These are phyloP conservation scores for Curvularia sp. DNA, from an alignment of 2,329 filamentous ascomycete species.

Conservation along the genomic window DNA sequence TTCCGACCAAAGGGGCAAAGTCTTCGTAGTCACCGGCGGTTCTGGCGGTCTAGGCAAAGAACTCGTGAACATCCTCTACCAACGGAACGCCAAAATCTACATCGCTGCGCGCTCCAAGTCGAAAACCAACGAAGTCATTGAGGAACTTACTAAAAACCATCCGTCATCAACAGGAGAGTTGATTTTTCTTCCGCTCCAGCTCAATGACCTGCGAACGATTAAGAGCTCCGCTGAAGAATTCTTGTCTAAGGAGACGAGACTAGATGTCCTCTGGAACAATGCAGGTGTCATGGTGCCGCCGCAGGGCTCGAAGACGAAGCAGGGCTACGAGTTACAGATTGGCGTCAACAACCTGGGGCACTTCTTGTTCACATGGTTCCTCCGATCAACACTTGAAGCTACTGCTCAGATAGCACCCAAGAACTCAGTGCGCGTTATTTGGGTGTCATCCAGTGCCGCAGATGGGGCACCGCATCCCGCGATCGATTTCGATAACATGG, in stretches of 20 bases:
- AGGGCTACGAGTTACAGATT: conserved; percentile 43
- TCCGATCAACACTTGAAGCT: conserved; percentile 48
- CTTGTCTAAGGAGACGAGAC: conserved; percentile 45
- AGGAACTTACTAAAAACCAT: too few relatives aligned
- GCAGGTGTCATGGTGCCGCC: conserved; percentile 46
- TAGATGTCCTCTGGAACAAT: conserved; percentile 54
- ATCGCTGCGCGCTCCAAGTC: too few relatives aligned
- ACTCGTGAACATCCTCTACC: too few relatives aligned
- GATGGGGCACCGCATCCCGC: conserved; percentile 23
- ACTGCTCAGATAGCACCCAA: too few relatives aligned
- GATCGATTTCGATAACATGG: conserved; percentile 27
- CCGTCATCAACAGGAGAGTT: too few relatives aligned
- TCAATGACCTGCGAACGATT: conserved; percentile 52
- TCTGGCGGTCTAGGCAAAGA: too few relatives aligned
- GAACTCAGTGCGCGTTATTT: conserved; percentile 48
- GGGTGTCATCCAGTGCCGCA: conserved; percentile 27
- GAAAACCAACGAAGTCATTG: too few relatives aligned
- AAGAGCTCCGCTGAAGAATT: conserved; percentile 49
- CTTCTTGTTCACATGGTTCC: conserved; percentile 50
- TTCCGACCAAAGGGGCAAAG: too few relatives aligned
- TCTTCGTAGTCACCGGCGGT: too few relatives aligned
- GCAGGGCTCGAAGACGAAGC: conserved; percentile 28
- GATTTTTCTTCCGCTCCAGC: too few relatives aligned
- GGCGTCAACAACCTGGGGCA: conserved; percentile 53
- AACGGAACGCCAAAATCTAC: too few relatives aligned